Base-by-base conservation (phyloP, 129 eudicot genomes). In the Flaveria sonorensis region DNA sequence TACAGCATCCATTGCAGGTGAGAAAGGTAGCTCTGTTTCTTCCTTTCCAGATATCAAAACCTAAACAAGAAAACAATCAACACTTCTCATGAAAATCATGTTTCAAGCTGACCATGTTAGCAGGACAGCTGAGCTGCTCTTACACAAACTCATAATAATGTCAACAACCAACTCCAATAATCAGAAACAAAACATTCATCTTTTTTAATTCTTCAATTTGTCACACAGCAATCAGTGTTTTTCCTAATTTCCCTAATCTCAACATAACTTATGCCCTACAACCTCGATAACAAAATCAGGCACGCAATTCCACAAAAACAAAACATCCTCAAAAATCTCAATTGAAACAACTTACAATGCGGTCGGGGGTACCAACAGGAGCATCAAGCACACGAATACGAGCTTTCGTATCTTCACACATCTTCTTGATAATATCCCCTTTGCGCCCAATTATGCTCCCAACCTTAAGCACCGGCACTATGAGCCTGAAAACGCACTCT, bases 1-100 rank as follows among this genome's bases (percentile, higher is more conserved):
- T 47, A 83, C 90, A 40, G 98, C 98, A 84, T 83, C 91, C 92
- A 93, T 93, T 67, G 98, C 98, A 77, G 98, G 98, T 16, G 98
- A 85, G 57, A 90, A 28, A 32, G 86, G 81, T 62, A 83, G 77
- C 16, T 88, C 97, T 53, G 91, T 88, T 74, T 93, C 98, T 87
- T 93, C 98, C 78, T 90, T 93, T 6, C 91, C 97, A 68, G 98
- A 86, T 76, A 90, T 79, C 50, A 93, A 74, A 47, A 93, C 98
- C 98, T 93, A 73, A 14, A 16, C 10, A 60, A 50, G 13, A 64
- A 69, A 66, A 11, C 43, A 53, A 76, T 6, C 59, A 16, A 16
- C 1, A 52, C 59, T 52, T n/a, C 2, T 15, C 28, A 56, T 18
- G 26, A 56, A 56, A 20, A 19, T 18, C 1, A 62, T 60, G n/a